These are phyloP conservation scores for Ustilago lituana DNA, from an alignment of 1,284 basidiomycete genomes.

Conservation along the genomic window DNA sequence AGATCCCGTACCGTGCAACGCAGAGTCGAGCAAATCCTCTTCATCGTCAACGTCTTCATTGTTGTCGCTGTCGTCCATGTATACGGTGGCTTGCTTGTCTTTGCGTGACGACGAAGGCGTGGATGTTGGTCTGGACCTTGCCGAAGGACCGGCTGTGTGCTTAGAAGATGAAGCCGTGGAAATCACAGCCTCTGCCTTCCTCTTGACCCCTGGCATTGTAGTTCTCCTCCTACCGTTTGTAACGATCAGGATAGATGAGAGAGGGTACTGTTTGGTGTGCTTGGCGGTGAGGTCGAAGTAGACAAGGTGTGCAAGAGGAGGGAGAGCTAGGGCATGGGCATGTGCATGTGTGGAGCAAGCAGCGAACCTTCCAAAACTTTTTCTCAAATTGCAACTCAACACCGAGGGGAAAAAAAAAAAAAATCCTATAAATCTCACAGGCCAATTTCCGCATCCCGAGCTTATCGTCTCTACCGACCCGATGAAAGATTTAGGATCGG, in stretches of 20 bases:
- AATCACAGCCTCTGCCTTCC: conserved; percentile 35
- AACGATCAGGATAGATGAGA: too few species aligned
- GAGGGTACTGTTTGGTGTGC: background rate
- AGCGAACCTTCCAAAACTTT: conserved; percentile 34
- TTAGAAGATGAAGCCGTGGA: conserved; percentile 27
- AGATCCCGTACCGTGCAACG: conserved; percentile 37
- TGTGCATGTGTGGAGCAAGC: conserved; percentile 12
- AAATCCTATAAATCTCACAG: conserved; percentile 5
- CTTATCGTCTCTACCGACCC: too few species aligned
- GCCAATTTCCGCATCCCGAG: conserved; percentile 13
- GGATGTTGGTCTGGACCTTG: conserved; percentile 12
- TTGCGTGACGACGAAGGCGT: conserved; percentile 14
- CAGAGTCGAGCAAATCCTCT: conserved; percentile 51
- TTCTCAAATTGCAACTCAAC: background rate
- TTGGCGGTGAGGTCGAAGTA: background rate
- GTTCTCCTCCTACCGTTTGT: too few species aligned
- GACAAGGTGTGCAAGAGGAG: background rate
- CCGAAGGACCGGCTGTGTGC: conserved; percentile 15
- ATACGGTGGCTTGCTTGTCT: background rate
- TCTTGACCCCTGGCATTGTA: conserved; percentile 51
- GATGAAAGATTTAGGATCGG: too few species aligned
- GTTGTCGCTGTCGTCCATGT: conserved; percentile 45
- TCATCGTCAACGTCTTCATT: conserved; percentile 63
- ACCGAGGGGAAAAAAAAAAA: background rate
- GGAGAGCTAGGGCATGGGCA: background rate